phyloP scores from a whole-genome alignment of 306 rosid species.

The Cicer chorassanicum region DNA sequence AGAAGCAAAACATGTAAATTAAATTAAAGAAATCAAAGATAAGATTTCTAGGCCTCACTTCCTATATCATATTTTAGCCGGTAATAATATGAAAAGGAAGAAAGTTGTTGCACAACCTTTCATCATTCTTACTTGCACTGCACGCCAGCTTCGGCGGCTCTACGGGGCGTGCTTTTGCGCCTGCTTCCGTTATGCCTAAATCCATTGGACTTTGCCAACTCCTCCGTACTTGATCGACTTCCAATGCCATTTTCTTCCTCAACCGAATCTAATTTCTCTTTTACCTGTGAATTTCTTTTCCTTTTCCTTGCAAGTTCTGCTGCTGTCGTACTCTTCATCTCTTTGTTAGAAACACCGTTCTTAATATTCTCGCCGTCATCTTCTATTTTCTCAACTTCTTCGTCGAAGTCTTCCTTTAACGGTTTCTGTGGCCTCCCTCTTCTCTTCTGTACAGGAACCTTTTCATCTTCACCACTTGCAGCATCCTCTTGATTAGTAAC shows the following conservation, averaged over 20 bases:
- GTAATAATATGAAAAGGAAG: conserved; percentile 48
- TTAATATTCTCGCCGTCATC: conserved; percentile 54
- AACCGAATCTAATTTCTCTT: conserved; percentile 52
- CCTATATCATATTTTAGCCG: conserved; percentile 44
- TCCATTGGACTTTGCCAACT: conserved; percentile 59
- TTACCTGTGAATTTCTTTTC: conserved; percentile 53
- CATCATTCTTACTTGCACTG: conserved; percentile 72
- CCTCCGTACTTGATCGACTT: conserved; percentile 52
- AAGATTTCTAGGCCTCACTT: conserved; percentile 58
- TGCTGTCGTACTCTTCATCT: conserved; percentile 46
- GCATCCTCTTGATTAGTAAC: conserved; percentile 57
- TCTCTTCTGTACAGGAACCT: conserved; percentile 57
- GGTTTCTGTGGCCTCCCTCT: conserved; percentile 65
- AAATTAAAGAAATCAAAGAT: conserved; percentile 49
- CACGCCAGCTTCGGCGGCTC: conserved; percentile 93
- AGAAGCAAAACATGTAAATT: conserved; percentile 51
- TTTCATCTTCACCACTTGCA: conserved; percentile 61
- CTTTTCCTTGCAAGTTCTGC: conserved; percentile 60
- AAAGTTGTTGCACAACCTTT: conserved; percentile 46
- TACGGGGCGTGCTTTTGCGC: conserved; percentile 81
- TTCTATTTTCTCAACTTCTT: conserved; percentile 55
- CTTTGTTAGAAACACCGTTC: conserved; percentile 52
- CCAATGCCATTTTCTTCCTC: conserved; percentile 57
- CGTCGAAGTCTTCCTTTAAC: conserved; percentile 59
- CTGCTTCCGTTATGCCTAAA: conserved; percentile 88